Evolutionary conservation across 805 yeast species (phyloP), one percentile per base, ranked within the genome.

Genomic region (Saccharomyces mikatae): DNA sequence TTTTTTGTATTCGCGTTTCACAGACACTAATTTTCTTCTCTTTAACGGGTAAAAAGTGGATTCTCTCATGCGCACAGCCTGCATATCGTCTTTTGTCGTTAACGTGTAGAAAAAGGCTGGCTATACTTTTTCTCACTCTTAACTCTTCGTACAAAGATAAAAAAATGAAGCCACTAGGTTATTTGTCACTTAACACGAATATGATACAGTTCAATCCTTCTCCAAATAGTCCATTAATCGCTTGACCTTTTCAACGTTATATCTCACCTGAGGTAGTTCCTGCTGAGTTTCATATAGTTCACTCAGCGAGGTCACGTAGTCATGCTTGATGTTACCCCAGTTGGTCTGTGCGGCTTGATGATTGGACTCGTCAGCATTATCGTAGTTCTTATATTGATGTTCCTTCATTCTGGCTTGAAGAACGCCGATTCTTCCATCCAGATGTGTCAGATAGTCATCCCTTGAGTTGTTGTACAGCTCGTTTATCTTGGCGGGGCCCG

Each of bases 401-500:
- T 46, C 29, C 53, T n/a, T 51, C 22, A 36, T 36, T 36, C 44
- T 28, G 13, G 41, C 27, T 21, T 29, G 58, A 52, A 49, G 47
- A 11, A 24, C 47, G 22, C 59, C 31, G 47, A 58, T 22, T 48
- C 57, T 48, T 47, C 63, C 47, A 57, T 63, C 56, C 58, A 73
- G 31, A 56, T 64, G 44, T 70, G 60, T 6, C 67, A 58, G 26
- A 56, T 58, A 31, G 71, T 63, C 6, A 71, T 72, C 58, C 67
- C 52, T 41, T 11, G 52, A 46, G 49, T 41, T 64, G 47, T 58
- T 54, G 62, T 74, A 76, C 14, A 74, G 62, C 41, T 66, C 66
- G 62, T 74, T 73, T 6, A 79, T 71, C 50, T 67, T 64, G 10
- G 58, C 56, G 0, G 89, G 90, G 11, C 79, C 72, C 21, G 74